Evolutionary conservation across 2,329 filamentous ascomycete genomes (phyloP), one percentile per base, ranked within the genome.

Genomic region (Aspergillus eucalypticola): DNA sequence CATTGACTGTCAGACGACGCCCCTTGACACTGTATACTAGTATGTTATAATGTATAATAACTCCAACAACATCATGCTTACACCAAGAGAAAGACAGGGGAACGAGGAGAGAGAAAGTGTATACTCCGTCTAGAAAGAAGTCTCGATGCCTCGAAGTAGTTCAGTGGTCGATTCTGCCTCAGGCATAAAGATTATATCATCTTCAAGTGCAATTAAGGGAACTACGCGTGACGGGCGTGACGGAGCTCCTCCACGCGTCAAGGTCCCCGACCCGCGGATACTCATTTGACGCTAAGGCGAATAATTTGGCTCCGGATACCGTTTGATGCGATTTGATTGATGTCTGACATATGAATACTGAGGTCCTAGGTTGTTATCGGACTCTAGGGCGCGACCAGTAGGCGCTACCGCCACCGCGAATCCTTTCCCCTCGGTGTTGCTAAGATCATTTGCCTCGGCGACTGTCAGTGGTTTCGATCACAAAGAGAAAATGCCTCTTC

Each of bases 191-290:
- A 35, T 55, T 55, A 55, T 44, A 23, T 55, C 41, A 55, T 27
- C 53, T 15, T 35, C 8, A 19, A 21, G 13, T 38, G 41, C 38
- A 27, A 42, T 60, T 55, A 44, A 48, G 41, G 13, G 15, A 13
- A 35, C 27, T 27, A 59, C 44, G 41, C 44, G 53, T 39, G 73
- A 72, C 72, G 32, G 32, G 69, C 41, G 41, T 23, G 19, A 44
- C 41, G 41, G 41, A 44, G 68, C 57, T 50, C 49, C 58, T 50
- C 46, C 58, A 73, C 73, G 73, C 74, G 73, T 75, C 72, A 65
- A 74, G 70, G 66, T 71, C 54, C 61, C 46, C 44, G 57, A 58
- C 63, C 42, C 62, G 61, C 61, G 64, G 63, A 66, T 56, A 48
- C 44, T 23, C 44, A 50, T 57, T 51, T 50, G 60, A 50, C 46